phyloP scores from a whole-genome alignment of 2,329 filamentous ascomycete species.

The Fusarium sp. region DNA sequence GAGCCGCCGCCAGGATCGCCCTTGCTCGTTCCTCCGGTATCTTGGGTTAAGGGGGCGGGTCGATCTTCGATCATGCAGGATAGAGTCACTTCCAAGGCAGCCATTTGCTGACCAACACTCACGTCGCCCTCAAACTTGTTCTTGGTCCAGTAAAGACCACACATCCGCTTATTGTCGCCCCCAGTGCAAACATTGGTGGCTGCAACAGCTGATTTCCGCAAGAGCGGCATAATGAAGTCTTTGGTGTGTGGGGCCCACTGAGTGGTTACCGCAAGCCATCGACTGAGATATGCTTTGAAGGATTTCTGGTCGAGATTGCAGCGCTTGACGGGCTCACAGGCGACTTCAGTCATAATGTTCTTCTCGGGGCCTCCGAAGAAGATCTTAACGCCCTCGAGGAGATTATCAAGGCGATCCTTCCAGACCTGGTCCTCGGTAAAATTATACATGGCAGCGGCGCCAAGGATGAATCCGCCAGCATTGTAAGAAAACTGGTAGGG shows the following conservation, averaged over 20 bases:
- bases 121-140: conserved; percentile 71
- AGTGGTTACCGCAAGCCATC: conserved; percentile 74
- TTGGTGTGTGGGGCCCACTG: conserved; percentile 76
- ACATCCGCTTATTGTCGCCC: conserved; percentile 70
- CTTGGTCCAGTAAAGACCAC: conserved; percentile 73
- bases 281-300: conserved; percentile 75
- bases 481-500: conserved; percentile 81
- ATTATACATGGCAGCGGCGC: conserved; percentile 79
- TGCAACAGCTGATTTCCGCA: conserved; percentile 70
- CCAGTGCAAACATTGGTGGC: conserved; percentile 72
- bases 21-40: conserved; percentile 71
- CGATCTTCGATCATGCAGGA: conserved; percentile 69
- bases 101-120: conserved; percentile 81
- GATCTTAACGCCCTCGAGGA: conserved; percentile 68
- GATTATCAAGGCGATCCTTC: conserved; percentile 70
- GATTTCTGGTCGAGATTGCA: conserved; percentile 76
- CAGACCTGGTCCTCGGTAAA: conserved; percentile 68
- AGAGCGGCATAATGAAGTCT: conserved; percentile 66
- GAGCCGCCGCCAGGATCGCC: conserved; percentile 65
- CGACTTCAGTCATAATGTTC: conserved; percentile 75
- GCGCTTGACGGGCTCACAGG: conserved; percentile 73
- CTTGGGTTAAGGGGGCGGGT: conserved; percentile 61
- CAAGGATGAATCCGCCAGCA: conserved; percentile 75
- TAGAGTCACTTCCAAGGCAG: conserved; percentile 76
- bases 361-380: conserved; percentile 69